Base-by-base conservation (phyloP, 805 yeast species). In the Candida chilensis region DNA sequence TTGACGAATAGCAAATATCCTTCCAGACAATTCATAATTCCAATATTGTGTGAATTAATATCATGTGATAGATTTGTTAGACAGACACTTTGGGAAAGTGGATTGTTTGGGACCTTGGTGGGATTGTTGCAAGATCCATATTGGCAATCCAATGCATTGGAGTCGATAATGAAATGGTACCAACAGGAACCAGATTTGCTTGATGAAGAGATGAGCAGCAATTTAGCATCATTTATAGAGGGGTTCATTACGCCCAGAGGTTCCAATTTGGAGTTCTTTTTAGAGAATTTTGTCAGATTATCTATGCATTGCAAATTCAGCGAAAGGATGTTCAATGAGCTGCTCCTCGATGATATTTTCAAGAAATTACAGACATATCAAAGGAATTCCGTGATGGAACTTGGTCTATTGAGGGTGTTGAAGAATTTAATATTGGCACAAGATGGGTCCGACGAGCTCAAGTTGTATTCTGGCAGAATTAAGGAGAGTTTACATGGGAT, bases 141-240 rank as follows among this genome's bases (percentile, higher is more conserved):
- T 39, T 73, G 78, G 78, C 75, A 70, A 44, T 63, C 67, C 13
- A 69, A 66, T 42, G 71, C 77, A 2, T 53, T 70, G 36, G 76
- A 72, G 17, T 64, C 77, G 1, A 52, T 73, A 3, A 27, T 64
- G 7, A 47, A 42, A 37, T 67, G 64, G 74, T 47, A 39, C 35
- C 44, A 47, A 38, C 56, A 39, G 32, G 53, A 50, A 29, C 46
- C 48, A 4, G 38, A 33, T 5, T 48, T 30, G 25, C 45, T 43
- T 6, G 39, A 30, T 27, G 48, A 46, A 18, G 54, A 38, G 17
- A 38, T 45, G 31, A 45, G 50, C 15, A 42, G 31, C 14, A 61
- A 51, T 15, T 37, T 38, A 3, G 44, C 45, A 17, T 55, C 64
- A 32, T 40, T 68, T 13, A 37, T 52, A 1, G 50, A 52, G 10